phyloP scores from a whole-genome alignment of 176 grass and related monocot species.

The Carex littledalei region DNA sequence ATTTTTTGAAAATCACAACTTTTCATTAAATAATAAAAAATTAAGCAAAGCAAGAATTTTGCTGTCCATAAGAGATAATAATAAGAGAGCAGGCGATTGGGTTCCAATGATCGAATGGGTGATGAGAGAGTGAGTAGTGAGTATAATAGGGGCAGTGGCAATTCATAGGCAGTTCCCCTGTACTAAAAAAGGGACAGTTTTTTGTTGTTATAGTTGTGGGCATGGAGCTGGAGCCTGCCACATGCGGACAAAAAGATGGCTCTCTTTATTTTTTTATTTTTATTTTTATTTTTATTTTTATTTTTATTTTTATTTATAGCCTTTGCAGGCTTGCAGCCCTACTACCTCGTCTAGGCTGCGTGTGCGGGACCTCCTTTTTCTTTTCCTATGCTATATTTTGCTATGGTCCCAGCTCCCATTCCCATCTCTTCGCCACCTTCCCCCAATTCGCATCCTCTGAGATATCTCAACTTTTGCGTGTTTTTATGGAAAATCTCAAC shows the following conservation, averaged over 20 bases:
- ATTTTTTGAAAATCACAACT: no score
- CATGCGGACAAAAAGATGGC: constrained; percentile 18
- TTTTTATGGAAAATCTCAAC: no score
- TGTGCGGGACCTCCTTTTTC: neutral
- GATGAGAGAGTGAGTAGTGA: neutral
- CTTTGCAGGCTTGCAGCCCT: constrained; percentile 26
- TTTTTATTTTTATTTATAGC: neutral
- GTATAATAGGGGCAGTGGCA: neutral
- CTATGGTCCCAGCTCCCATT: neutral
- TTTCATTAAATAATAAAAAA: no score
- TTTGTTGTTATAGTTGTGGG: neutral
- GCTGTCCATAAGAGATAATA: no score
- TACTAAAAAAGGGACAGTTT: constrained; percentile 1
- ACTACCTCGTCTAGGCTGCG: neutral
- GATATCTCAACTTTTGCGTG: no score
- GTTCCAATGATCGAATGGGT: neutral
- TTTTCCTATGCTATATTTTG: neutral
- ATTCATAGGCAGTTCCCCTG: neutral
- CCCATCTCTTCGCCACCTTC: neutral
- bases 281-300: no score
- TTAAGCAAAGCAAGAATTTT: no score
- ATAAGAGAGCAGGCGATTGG: no score
- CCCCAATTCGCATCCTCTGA: no score
- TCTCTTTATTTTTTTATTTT: neutral
- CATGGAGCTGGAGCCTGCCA: neutral